A percentile compares a stretch with the other conserved stretches of the same genome.
These are phyloP conservation scores for Xylaria bambusicola DNA, from an alignment of 495 filamentous ascomycete genomes.

Conservation along the genomic window DNA sequence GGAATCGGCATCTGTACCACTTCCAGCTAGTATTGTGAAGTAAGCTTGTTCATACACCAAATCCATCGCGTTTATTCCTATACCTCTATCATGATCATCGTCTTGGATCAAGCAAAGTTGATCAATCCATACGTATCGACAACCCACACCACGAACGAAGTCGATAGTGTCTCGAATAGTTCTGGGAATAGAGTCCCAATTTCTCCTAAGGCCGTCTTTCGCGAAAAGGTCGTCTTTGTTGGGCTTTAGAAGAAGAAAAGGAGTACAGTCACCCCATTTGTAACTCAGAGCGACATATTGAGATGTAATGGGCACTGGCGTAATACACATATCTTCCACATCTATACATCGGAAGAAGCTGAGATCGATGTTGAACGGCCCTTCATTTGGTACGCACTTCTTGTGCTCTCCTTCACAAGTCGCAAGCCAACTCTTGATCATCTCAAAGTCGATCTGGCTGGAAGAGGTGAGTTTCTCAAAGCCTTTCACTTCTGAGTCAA, in stretches of 20 bases:
- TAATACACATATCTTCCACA: constrained; percentile 24
- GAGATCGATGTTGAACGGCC: constrained; percentile 6
- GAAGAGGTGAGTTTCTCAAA: constrained; percentile 5
- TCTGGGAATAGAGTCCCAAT: constrained; percentile 22
- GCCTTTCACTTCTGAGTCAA: constrained; percentile 9
- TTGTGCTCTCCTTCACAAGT: constrained; percentile 12
- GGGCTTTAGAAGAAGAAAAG: constrained; percentile 21
- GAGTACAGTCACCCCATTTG: constrained; percentile 34
- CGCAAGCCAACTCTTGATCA: constrained; percentile 10
- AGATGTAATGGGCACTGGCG: constrained; percentile 14
- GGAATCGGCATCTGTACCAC: constrained; percentile 26
- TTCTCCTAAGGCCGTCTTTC: constrained; percentile 13
- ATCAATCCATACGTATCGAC: constrained; percentile 41
- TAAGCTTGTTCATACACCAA: constrained; percentile 18
- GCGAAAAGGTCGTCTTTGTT: constrained; percentile 20
- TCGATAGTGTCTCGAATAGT: constrained; percentile 32
- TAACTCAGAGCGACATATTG: constrained; percentile 38
- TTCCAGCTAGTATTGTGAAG: constrained; percentile 31
- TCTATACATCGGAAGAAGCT: constrained; percentile 31
- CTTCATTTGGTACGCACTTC: constrained; percentile 7
- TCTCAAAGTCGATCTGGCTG: constrained; percentile 13
- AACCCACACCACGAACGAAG: constrained; percentile 25
- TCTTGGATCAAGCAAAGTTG: constrained; percentile 27
- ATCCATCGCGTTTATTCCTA: constrained; percentile 16
- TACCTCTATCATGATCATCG: constrained; percentile 8